These are phyloP conservation scores for Penicillium frequentans DNA, from an alignment of 2,329 filamentous ascomycete species.

Conservation along the genomic window DNA sequence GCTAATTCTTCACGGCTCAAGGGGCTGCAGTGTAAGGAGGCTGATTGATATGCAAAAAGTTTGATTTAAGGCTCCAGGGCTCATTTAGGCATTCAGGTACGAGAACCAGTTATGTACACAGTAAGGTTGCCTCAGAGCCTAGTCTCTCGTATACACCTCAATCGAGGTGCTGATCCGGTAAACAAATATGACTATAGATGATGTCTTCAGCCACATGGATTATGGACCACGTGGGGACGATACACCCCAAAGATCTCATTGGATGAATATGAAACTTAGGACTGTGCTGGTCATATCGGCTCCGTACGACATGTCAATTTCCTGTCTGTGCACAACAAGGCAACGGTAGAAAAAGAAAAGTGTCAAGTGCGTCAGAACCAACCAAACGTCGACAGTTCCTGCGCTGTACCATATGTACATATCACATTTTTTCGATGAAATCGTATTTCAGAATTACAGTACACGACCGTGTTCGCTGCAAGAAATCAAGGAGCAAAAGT, in stretches of 20 bases:
- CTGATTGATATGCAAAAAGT: constrained; percentile 6
- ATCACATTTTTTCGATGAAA: constrained; percentile 14
- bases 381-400: constrained; percentile 9
- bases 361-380: constrained; percentile 1
- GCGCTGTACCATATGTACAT: constrained; percentile 14
- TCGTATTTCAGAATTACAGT: constrained; percentile 2
- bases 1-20: constrained; percentile 6
- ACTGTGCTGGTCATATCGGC: constrained; percentile 3
- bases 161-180: background rate
- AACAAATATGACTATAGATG: background rate
- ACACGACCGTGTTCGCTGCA: constrained; percentile 1
- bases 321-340: background rate
- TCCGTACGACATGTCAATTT: constrained; percentile 13
- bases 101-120: too few relatives aligned
- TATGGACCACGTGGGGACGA: background rate
- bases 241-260: background rate
- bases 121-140: background rate
- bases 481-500: background rate
- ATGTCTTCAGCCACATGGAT: constrained; percentile 5
- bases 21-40: constrained; percentile 19
- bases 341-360: background rate
- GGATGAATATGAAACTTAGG: background rate
- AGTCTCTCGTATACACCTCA: too few relatives aligned
- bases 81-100: background rate
- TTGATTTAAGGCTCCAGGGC: background rate